These are phyloP conservation scores for Ogataea nakhonphanomensis DNA, from an alignment of 805 yeast species.

Conservation along the genomic window DNA sequence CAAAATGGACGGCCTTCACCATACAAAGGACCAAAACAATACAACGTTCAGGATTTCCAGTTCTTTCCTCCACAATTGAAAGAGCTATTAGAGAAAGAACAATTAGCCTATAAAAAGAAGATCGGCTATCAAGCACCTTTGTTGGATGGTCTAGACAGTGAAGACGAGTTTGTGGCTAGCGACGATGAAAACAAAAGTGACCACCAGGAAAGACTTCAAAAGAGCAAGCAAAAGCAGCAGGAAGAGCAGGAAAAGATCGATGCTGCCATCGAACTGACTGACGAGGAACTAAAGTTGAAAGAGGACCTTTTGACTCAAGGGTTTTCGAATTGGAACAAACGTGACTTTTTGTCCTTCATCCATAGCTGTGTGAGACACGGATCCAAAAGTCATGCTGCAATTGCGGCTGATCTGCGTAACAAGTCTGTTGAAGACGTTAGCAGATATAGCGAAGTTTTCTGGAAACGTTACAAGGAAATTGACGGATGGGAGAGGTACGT, in stretches of 20 bases:
- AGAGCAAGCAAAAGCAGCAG: conserved; percentile 34
- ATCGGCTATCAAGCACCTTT: conserved; percentile 56
- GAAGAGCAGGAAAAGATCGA: conserved; percentile 56
- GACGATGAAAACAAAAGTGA: conserved; percentile 30
- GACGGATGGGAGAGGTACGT: conserved; percentile 72
- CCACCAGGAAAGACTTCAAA: conserved; percentile 22
- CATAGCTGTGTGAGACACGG: conserved; percentile 71
- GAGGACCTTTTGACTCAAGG: conserved; percentile 51
- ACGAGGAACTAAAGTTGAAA: conserved; percentile 56
- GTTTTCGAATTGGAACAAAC: conserved; percentile 65
- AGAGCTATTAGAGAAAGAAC: conserved; percentile 59
- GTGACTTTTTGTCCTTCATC: conserved; percentile 70
- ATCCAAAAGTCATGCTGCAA: conserved; percentile 44
- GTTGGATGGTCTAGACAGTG: conserved; percentile 57
- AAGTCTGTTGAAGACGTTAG: conserved; percentile 59
- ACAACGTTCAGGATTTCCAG: conserved; percentile 69
- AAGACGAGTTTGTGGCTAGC: conserved; percentile 41
- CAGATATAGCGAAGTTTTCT: conserved; percentile 56
- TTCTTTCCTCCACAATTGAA: conserved; percentile 58
- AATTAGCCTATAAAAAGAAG: conserved; percentile 56
- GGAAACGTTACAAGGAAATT: conserved; percentile 56
- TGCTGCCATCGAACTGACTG: conserved; percentile 54
- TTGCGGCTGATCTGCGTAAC: conserved; percentile 53
- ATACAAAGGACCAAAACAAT: conserved; percentile 61
- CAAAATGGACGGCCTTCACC: conserved; percentile 34